A percentile compares a stretch with the other conserved stretches of the same genome.
Conservation (phyloP, 208 protist species). For the Leishmania martiniquensis region DNA sequence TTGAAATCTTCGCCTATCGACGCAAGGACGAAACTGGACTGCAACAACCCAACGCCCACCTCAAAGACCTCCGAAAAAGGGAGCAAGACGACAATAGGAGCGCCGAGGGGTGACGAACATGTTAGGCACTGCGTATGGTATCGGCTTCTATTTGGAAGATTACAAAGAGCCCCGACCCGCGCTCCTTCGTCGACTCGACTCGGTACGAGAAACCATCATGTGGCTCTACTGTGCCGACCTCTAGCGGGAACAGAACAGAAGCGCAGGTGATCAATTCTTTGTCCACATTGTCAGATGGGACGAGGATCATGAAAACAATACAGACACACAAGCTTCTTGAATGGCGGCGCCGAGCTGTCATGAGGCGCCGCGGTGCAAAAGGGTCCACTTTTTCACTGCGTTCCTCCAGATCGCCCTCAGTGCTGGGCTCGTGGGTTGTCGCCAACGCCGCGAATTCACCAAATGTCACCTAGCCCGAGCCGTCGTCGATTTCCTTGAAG, state of each 20-base stretch:
- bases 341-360: neutral
- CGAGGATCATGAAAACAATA: neutral
- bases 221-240: neutral
- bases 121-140: too few species aligned
- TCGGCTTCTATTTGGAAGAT: neutral
- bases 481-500: slow-evolving; percentile 78
- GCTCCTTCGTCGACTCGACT: neutral
- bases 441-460: slow-evolving; percentile 82
- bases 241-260: neutral
- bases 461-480: slow-evolving; percentile 75
- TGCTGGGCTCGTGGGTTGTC: neutral
- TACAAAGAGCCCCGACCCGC: neutral
- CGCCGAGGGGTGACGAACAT: neutral
- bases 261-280: neutral
- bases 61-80: neutral
- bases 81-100: neutral
- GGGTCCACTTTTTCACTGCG: neutral
- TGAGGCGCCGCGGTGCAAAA: neutral
- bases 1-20: neutral
- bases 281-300: neutral
- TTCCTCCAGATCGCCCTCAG: slow-evolving; percentile 55
- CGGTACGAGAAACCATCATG: neutral
- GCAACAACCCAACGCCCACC: neutral
- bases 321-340: neutral
- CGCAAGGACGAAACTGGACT: neutral